Evolutionary conservation across 306 rosid genomes (phyloP), one percentile per base, ranked within the genome.

Genomic region (Luffa aegyptiaca): DNA sequence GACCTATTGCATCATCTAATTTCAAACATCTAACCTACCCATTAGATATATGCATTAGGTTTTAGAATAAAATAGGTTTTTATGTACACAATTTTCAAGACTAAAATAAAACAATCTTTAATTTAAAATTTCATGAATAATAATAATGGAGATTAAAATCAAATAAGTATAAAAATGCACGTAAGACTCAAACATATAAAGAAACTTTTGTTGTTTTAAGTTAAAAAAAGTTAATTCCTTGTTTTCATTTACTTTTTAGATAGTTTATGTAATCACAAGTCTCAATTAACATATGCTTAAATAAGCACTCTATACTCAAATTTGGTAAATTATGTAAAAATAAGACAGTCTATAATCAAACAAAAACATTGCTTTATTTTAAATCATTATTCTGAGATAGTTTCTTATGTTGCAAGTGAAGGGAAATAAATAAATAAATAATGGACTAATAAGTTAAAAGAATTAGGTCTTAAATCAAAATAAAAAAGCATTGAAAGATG

Each of bases 401-500:
- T 66, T 66, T 41, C 74, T 66, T 41, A 18, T 39, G 72, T 64
- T 64, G 74, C 8, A 66, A 66, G 74, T 66, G 74, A 66, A 10
- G 33, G 35, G 35, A 69, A 70, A 42, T 42, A 10, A 18, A 45
- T 64, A 6, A 35, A 14, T 64, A 21, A 20, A 35, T 1, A 56
- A 56, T 37, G 48, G 31, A 65, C 18, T 2, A 26, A 72, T 48
- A 72, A 14, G 20, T 48, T 5, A 72, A 48, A 21, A 48, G 77
- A 72, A 72, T 72, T 46, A 21, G 77, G 77, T 72, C 3, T 72
- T 72, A 13, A 21, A 48, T 72, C 42, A 2, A 48, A 72, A 72
- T 72, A 20, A 72, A 72, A 72, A 72, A 9, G 42, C 58, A 17
- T 68, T 68, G 16, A 68, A 68, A 68, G 49, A 68, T 42, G 52